phyloP scores from a whole-genome alignment of 129 eudicot species.

The Rutidosis leptorrhynchoides region DNA sequence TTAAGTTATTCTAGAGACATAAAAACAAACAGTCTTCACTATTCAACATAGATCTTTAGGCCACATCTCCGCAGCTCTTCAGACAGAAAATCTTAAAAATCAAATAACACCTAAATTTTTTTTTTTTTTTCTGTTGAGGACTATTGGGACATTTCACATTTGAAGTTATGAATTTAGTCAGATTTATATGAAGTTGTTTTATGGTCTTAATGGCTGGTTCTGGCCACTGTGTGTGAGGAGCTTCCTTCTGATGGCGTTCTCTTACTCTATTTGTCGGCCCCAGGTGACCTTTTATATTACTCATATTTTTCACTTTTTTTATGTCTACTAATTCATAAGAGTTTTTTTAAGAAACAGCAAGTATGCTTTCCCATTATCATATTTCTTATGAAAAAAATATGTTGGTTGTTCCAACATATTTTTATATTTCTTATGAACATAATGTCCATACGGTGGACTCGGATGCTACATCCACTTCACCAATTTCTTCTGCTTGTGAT shows the following conservation, averaged over 20 bases:
- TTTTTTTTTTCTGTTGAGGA: background rate
- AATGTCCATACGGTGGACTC: constrained; percentile 29
- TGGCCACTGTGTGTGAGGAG: constrained; percentile 90
- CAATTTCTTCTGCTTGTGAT: constrained; percentile 31
- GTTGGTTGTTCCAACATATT: no score
- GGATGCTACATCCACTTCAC: constrained; percentile 38
- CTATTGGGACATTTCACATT: background rate
- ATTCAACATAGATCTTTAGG: no score
- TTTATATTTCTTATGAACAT: constrained; percentile 39
- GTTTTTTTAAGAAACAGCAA: constrained; percentile 30
- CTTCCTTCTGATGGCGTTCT: constrained; percentile 89
- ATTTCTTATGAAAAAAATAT: constrained; percentile 18
- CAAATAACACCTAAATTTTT: no score
- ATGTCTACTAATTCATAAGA: constrained; percentile 10
- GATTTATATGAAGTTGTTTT: constrained; percentile 14
- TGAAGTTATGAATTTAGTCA: no score
- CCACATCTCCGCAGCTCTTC: no score
- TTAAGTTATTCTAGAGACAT: no score
- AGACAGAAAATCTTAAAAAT: no score
- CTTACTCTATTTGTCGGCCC: constrained; percentile 71
- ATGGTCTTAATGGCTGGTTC: constrained; percentile 51
- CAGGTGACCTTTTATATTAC: constrained; percentile 41
- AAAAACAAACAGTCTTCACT: no score
- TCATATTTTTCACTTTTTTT: background rate
- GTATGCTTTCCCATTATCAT: constrained; percentile 29